Conservation (phyloP, 2,329 filamentous ascomycete species). For the Penicillium freii region DNA sequence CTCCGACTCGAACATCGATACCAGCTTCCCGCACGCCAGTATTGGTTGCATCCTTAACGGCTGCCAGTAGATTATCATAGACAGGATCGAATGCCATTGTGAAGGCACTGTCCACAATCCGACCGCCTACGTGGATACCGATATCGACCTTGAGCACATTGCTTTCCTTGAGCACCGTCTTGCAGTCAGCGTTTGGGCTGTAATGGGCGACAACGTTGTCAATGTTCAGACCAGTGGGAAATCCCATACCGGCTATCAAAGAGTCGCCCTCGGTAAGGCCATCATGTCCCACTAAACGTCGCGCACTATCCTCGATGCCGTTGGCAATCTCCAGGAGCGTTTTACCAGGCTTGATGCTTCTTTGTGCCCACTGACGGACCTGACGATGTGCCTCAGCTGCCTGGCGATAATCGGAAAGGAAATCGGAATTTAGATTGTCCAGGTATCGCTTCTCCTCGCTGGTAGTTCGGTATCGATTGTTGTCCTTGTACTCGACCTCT, state of each 20-base stretch:
- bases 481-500: slow-evolving; percentile 41
- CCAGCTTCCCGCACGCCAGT: slow-evolving; percentile 52
- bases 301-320: slow-evolving; percentile 55
- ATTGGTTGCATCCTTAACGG: slow-evolving; percentile 67
- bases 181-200: slow-evolving; percentile 58
- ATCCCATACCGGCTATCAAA: slow-evolving; percentile 54
- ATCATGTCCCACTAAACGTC: slow-evolving; percentile 50
- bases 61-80: slow-evolving; percentile 71
- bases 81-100: slow-evolving; percentile 72
- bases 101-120: slow-evolving; percentile 78
- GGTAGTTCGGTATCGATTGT: slow-evolving; percentile 39
- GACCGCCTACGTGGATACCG: slow-evolving; percentile 74
- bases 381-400: slow-evolving; percentile 58
- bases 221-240: slow-evolving; percentile 55
- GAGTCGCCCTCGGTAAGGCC: slow-evolving; percentile 53
- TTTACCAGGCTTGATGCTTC: slow-evolving; percentile 52
- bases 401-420: slow-evolving; percentile 55
- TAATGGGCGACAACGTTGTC: slow-evolving; percentile 57
- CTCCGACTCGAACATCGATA: slow-evolving; percentile 54
- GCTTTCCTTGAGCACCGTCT: slow-evolving; percentile 66
- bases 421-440: slow-evolving; percentile 45
- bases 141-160: slow-evolving; percentile 84
- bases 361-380: slow-evolving; percentile 52
- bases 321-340: slow-evolving; percentile 51
- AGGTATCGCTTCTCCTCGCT: slow-evolving; percentile 48